A percentile compares a stretch with the other conserved stretches of the same genome.
These are phyloP conservation scores for Xylaria flabelliformis DNA, from an alignment of 495 filamentous ascomycete species.

Conservation along the genomic window DNA sequence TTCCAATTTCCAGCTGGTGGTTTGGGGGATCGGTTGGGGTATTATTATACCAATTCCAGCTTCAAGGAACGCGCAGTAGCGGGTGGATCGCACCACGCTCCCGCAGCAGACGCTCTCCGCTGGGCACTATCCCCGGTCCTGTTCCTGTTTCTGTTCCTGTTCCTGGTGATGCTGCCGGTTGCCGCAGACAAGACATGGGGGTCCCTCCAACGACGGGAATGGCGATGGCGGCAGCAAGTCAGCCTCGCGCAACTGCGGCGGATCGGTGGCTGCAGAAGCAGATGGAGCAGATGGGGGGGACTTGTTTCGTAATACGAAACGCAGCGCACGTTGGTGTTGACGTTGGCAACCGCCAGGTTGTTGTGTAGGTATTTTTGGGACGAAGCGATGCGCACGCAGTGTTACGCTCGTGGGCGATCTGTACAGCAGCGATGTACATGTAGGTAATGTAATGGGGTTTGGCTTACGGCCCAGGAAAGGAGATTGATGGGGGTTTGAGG, in stretches of 20 bases:
- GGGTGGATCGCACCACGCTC: conserved; percentile 21
- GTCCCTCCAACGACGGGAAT: conserved; percentile 26
- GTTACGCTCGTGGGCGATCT: conserved; percentile 28
- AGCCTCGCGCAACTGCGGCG: conserved; percentile 25
- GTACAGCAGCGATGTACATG: conserved; percentile 17
- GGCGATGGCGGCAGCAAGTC: conserved; percentile 28
- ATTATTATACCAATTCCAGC: conserved; percentile 28
- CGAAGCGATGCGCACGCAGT: conserved; percentile 30
- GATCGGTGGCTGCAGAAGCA: conserved; percentile 29
- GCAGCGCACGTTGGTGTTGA: conserved; percentile 12
- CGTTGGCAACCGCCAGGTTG: conserved; percentile 7
- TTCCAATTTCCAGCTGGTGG: conserved; percentile 4
- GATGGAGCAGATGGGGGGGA: conserved; percentile 7
- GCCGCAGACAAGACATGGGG: conserved; percentile 32
- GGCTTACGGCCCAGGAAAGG: conserved; percentile 15
- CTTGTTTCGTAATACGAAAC: conserved; percentile 18
- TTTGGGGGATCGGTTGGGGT: conserved; percentile 18
- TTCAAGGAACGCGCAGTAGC: conserved; percentile 25
- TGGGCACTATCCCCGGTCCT: neutral
- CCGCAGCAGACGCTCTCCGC: conserved; percentile 9
- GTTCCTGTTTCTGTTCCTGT: conserved; percentile 25
- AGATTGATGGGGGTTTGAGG: conserved; percentile 28
- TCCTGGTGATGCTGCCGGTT: conserved; percentile 30
- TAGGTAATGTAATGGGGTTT: neutral
- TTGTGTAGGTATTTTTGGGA: conserved; percentile 24